Conservation (phyloP, 345 rosid species). For the Rhodamnia argentea region DNA sequence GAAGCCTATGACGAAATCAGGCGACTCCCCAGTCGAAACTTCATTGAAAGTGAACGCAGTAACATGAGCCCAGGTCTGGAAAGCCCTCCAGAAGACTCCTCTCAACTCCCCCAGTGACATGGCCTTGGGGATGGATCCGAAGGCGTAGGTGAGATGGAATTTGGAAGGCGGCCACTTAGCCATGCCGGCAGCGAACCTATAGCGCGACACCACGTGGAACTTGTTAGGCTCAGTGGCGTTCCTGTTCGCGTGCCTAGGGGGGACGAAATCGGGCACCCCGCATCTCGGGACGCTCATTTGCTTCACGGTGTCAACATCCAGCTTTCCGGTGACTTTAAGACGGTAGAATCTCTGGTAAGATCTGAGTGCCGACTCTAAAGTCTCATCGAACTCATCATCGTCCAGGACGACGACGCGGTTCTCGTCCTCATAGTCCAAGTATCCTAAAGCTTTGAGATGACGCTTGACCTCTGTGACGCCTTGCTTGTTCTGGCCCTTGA, state of each 20-base stretch:
- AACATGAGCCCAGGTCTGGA: slow-evolving; percentile 10
- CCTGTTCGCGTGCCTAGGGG: not conserved
- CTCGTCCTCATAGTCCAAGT: not conserved
- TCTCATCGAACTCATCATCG: not conserved
- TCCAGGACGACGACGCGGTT: not conserved
- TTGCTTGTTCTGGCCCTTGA: slow-evolving; percentile 1
- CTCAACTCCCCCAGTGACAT: not conserved
- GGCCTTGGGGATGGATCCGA: not conserved
- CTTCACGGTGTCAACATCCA: not conserved
- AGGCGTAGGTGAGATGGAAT: not conserved
- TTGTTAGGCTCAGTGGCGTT: not conserved
- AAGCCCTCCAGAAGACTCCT: slow-evolving; percentile 7
- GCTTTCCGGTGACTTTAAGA: not conserved
- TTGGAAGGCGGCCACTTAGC: not conserved
- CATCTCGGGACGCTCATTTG: slow-evolving; percentile 11
- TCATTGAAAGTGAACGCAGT: slow-evolving; percentile 10
- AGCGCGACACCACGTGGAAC: not conserved
- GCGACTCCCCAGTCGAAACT: not conserved
- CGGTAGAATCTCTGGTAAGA: not conserved
- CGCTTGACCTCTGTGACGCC: slow-evolving; percentile 1
- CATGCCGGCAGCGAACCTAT: not conserved
- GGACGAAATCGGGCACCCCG: slow-evolving; percentile 7
- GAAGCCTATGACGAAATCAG: slow-evolving; percentile 8
- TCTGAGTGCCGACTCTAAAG: slow-evolving; percentile 5
- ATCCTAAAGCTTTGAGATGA: slow-evolving; percentile 8